Conservation (phyloP, 352 stramenopile genomes). For the Paralagenidium karlingii region DNA sequence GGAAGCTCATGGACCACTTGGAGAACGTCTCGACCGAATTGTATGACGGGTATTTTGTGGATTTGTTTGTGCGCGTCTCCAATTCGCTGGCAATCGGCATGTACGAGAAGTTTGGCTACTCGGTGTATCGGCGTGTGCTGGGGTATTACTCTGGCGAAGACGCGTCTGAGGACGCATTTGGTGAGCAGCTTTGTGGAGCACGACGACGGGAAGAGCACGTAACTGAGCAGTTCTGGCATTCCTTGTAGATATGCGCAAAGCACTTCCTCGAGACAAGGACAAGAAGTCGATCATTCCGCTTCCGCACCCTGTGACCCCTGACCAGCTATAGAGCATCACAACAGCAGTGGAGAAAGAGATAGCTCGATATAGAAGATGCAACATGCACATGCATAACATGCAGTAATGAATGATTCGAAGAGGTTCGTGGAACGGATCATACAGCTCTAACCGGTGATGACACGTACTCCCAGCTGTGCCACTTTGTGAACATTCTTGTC, state of each 20-base stretch:
- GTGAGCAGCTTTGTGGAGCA: constrained; percentile 16
- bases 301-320: constrained; percentile 68
- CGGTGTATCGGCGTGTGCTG: constrained; percentile 84
- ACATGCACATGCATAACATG: no score
- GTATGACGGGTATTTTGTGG: constrained; percentile 96
- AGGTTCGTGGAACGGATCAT: no score
- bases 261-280: constrained; percentile 72
- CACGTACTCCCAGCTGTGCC: constrained; percentile 51
- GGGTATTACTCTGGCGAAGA: constrained; percentile 86
- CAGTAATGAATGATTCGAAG: no score
- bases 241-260: constrained; percentile 87
- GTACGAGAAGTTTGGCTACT: constrained; percentile 91
- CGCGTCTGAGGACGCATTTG: constrained; percentile 81
- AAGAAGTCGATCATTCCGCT: constrained; percentile 88
- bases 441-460: constrained; percentile 46
- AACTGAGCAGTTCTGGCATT: background rate
- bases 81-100: constrained; percentile 90
- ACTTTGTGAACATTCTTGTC: constrained; percentile 66
- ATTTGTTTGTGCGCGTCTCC: constrained; percentile 96
- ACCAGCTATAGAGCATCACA: constrained; percentile 44
- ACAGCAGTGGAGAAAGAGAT: no score
- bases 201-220: background rate
- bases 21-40: constrained; percentile 74
- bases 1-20: constrained; percentile 91
- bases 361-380: no score